Base-by-base conservation (phyloP, 352 stramenopile genomes). In the Phytophthora colocasiae region DNA sequence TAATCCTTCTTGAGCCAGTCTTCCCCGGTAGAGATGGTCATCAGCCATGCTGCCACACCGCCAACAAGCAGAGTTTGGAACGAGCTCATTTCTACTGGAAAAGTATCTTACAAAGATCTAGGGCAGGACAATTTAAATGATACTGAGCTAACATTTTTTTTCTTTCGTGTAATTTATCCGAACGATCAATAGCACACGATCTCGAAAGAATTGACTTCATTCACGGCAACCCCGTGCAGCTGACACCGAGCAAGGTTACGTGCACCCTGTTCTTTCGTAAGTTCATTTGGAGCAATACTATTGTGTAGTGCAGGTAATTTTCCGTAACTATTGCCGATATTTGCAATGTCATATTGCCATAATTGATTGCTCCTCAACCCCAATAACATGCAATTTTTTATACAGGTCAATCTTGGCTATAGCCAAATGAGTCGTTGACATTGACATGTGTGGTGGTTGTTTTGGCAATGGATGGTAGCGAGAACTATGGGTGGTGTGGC, bases 201-300 rank as follows among this genome's bases (percentile, higher is more conserved):
- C 66, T 91, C 6, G 66, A 84, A 45, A 78, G 63, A 22, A 34
- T 92, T 17, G 84, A 91, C 32, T 88, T 84, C 58, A 63, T 91
- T 40, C 69, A 87, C n/a, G 82, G 82, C n/a, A 32, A 67, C 12
- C 57, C 69, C 0, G 48, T 92, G 22, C 63, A 85, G 27, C 62
- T 93, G 11, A 60, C 79, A 41, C 24, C 64, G 53, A 87, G 91
- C 69, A 85, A 84, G 70, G 73, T 92, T 41, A 91, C 81, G 0
- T 85, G 83, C 32, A 64, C 92, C 17, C 66, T 93, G n/a, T 93
- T 93, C 75, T 93, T 93, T 41, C 22, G 85, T 93, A 78, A 27
- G 63, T 46, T 3, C 38, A n/a, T 38, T 22, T 6, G 32, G 22
- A 17, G 27, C 26, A 51, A 52, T 22, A 38, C n/a, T 52, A 22